phyloP scores from a whole-genome alignment of 345 rosid species.

The Eucalyptus pumila region DNA sequence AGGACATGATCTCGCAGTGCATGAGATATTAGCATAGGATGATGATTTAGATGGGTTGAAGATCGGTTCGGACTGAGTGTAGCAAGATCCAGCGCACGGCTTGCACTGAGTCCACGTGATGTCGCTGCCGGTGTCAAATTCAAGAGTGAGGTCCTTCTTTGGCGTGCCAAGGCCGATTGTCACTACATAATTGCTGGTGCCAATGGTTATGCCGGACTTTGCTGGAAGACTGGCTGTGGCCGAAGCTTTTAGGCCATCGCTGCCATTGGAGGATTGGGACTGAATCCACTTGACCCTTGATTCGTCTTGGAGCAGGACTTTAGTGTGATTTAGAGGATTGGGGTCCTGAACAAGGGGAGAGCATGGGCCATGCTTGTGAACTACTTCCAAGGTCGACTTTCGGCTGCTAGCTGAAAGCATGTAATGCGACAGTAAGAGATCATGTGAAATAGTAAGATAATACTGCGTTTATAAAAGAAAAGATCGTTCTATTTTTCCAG shows the following conservation, averaged over 20 bases:
- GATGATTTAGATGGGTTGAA: conserved; percentile 8
- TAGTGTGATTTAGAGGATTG: background rate
- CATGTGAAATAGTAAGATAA: background rate
- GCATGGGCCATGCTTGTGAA: background rate
- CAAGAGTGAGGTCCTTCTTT: background rate
- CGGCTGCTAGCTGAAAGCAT: background rate
- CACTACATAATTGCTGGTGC: background rate
- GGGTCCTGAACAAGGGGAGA: background rate
- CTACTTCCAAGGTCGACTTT: background rate
- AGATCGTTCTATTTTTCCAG: background rate
- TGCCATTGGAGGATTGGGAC: background rate
- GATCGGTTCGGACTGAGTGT: background rate
- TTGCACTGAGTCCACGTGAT: conserved; percentile 20
- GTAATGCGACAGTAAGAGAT: background rate
- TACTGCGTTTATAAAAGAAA: background rate
- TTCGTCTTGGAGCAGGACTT: background rate
- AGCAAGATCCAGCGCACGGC: conserved; percentile 1
- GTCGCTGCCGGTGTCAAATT: conserved; percentile 9
- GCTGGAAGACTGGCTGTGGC: background rate
- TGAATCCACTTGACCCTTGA: background rate
- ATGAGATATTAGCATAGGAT: conserved; percentile 2
- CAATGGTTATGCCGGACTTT: background rate
- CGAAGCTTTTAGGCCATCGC: background rate
- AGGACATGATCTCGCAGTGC: background rate
- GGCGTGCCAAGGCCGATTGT: conserved; percentile 9